Conservation (phyloP, 306 rosid species). For the Casuarina glauca region DNA sequence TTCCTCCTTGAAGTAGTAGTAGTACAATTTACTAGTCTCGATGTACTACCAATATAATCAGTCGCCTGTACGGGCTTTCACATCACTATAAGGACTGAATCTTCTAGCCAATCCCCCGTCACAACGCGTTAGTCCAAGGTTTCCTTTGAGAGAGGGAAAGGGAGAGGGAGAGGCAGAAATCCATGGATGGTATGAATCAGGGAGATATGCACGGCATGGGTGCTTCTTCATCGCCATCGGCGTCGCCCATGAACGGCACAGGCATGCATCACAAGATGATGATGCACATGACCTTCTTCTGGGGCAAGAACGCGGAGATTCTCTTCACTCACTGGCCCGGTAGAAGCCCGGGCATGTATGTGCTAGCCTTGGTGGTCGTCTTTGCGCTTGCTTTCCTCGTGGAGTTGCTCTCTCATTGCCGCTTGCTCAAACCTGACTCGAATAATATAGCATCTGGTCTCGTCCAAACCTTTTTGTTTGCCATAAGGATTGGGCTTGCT, state of each 20-base stretch:
- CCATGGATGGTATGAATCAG: slow-evolving; percentile 15
- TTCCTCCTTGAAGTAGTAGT: too few relatives aligned
- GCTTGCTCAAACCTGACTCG: slow-evolving; percentile 46
- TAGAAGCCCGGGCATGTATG: slow-evolving; percentile 53
- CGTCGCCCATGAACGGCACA: slow-evolving; percentile 12
- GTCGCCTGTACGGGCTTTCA: too few relatives aligned
- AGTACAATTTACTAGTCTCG: too few relatives aligned
- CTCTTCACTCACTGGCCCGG: slow-evolving; percentile 70
- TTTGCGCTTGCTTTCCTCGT: slow-evolving; percentile 50
- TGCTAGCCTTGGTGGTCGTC: slow-evolving; percentile 46
- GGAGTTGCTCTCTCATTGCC: slow-evolving; percentile 53
- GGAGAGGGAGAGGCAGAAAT: background rate
- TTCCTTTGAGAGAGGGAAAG: too few relatives aligned
- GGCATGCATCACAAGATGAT: slow-evolving; percentile 25
- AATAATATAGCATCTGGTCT: slow-evolving; percentile 35
- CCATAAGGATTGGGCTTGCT: slow-evolving; percentile 54
- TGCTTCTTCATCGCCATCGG: slow-evolving; percentile 16
- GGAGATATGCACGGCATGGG: slow-evolving; percentile 27
- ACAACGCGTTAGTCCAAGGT: background rate
- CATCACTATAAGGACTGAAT: too few relatives aligned
- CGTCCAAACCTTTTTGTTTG: slow-evolving; percentile 55
- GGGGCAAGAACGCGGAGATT: slow-evolving; percentile 48
- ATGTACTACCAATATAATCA: too few relatives aligned
- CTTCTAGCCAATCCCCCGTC: too few relatives aligned
- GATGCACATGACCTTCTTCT: slow-evolving; percentile 66